Conservation (phyloP, 164 flowering plant species). For the Berberis thunbergii region DNA sequence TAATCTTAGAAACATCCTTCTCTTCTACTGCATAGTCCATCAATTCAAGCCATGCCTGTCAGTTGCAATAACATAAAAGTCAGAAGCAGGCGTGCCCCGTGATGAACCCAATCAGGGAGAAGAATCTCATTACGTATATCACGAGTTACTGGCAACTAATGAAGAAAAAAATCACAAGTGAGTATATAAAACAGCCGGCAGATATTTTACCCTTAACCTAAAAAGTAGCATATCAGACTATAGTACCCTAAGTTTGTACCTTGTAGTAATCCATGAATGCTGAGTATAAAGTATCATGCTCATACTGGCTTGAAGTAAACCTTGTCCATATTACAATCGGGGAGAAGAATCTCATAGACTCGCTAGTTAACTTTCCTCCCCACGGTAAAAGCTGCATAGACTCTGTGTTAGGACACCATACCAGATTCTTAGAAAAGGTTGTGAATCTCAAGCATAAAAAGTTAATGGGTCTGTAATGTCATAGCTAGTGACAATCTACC, state of each 20-base stretch:
- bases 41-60: constrained; percentile 77
- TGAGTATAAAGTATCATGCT: constrained; percentile 46
- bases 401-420: constrained; percentile 27
- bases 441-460: neutral
- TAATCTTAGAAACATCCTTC: constrained; percentile 33
- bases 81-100: neutral
- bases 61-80: constrained; percentile 3
- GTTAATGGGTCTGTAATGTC: neutral
- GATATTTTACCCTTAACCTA: no score
- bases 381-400: constrained; percentile 94
- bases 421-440: neutral
- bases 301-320: constrained; percentile 50
- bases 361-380: constrained; percentile 92
- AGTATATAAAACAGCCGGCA: no score
- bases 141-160: no score
- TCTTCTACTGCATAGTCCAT: constrained; percentile 54
- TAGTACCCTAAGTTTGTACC: constrained; percentile 28
- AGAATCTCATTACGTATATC: no score
- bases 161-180: neutral
- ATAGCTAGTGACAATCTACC: constrained; percentile 1
- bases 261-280: constrained; percentile 82
- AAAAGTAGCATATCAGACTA: no score
- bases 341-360: constrained; percentile 86
- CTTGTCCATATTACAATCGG: constrained; percentile 90
- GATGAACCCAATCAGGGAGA: no score